phyloP scores from a whole-genome alignment of 768 basidiomycete genomes.

The Strobilomyces echinocephalus region DNA sequence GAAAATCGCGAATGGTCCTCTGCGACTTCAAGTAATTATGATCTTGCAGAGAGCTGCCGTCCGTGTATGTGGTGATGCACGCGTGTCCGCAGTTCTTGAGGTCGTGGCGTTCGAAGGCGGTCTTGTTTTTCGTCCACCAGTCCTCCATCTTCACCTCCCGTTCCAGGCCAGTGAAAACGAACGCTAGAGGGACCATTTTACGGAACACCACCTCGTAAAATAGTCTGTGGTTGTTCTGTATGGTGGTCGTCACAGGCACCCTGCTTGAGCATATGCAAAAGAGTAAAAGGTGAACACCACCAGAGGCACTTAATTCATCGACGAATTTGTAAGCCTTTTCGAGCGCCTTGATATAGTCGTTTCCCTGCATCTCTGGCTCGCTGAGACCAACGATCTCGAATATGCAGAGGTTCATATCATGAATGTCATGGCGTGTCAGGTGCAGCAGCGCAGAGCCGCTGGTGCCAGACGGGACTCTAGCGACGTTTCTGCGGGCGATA shows the following conservation, averaged over 20 bases:
- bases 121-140: slow-evolving; percentile 31
- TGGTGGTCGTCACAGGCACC: neutral
- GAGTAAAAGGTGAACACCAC: neutral
- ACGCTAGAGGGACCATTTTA: neutral
- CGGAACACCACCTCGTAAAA: neutral
- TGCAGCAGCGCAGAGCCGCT: slow-evolving; percentile 27
- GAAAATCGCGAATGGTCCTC: slow-evolving; percentile 13
- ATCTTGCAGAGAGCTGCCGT: neutral
- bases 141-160: neutral
- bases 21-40: slow-evolving; percentile 21
- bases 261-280: neutral
- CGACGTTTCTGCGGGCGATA: neutral
- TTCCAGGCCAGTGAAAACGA: neutral
- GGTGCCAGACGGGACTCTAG: slow-evolving; percentile 1
- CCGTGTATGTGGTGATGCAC: slow-evolving; percentile 21
- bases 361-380: slow-evolving; percentile 26
- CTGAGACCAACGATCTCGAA: slow-evolving; percentile 32
- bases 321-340: slow-evolving; percentile 27
- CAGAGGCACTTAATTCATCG: slow-evolving; percentile 4
- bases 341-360: slow-evolving; percentile 26
- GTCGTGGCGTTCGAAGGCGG: slow-evolving; percentile 17
- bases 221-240: too few relatives aligned
- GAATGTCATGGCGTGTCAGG: neutral
- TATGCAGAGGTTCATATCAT: slow-evolving; percentile 27
- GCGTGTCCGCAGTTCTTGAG: slow-evolving; percentile 30